Percentiles rank a stretch among this genome's conserved stretches.
phyloP scores from a whole-genome alignment of 208 protist genomes.

The Crithidia fasciculata region DNA sequence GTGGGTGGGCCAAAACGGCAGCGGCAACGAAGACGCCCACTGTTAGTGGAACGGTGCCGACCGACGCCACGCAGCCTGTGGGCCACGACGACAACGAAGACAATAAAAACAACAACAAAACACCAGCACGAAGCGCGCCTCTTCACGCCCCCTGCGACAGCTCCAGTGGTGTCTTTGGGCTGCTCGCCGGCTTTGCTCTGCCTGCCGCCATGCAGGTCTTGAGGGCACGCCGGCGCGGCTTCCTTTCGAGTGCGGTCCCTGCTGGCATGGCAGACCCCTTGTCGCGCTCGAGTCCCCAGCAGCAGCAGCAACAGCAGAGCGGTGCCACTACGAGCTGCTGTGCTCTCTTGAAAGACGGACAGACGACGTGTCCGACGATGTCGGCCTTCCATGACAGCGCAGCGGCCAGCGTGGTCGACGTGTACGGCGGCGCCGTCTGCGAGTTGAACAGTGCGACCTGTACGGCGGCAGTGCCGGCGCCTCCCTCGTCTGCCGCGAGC shows the following conservation, averaged over 20 bases:
- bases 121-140: neutral
- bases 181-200: constrained; percentile 6
- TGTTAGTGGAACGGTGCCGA: neutral
- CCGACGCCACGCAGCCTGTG: neutral
- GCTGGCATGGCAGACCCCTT: too few relatives aligned
- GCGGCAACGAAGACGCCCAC: neutral
- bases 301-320: neutral
- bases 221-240: neutral
- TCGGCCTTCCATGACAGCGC: constrained; percentile 1
- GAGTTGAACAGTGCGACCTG: constrained; percentile 46
- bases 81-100: neutral
- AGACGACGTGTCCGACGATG: neutral
- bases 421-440: constrained; percentile 13
- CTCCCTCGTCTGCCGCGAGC: constrained; percentile 25
- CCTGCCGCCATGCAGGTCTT: constrained; percentile 17
- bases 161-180: neutral
- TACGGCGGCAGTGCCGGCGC: constrained; percentile 33
- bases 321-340: neutral
- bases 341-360: neutral
- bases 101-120: neutral
- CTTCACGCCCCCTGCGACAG: neutral
- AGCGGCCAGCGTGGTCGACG: constrained; percentile 25
- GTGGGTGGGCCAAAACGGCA: neutral
- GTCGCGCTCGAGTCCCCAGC: too few relatives aligned
- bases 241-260: neutral